Percentiles rank a stretch among this genome's conserved stretches.
These are phyloP conservation scores for Neonectria punicea DNA, from an alignment of 2,329 filamentous ascomycete genomes.

Conservation along the genomic window DNA sequence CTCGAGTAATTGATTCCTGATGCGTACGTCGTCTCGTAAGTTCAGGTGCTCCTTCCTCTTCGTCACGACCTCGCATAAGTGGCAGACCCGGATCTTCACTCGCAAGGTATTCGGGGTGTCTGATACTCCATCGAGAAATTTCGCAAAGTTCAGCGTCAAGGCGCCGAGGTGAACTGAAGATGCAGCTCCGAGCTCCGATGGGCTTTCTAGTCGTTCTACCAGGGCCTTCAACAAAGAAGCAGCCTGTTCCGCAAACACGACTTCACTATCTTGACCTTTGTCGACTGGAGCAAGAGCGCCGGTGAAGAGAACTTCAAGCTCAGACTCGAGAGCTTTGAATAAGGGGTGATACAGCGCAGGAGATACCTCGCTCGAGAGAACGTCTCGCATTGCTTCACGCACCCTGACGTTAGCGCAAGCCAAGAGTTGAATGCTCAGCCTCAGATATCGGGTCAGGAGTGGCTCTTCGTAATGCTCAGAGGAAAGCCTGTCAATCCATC, in stretches of 20 bases:
- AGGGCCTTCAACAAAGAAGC: conserved; percentile 71
- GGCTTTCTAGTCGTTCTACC: conserved; percentile 71
- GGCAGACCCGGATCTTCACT: conserved; percentile 76
- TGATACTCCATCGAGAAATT: conserved; percentile 68
- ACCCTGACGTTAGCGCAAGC: conserved; percentile 72
- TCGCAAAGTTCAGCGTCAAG: conserved; percentile 73
- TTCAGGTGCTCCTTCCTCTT: conserved; percentile 76
- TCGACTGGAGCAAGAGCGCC: conserved; percentile 62
- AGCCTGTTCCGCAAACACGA: conserved; percentile 75
- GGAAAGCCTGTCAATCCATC: conserved; percentile 72
- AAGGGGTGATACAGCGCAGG: conserved; percentile 69
- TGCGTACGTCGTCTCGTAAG: conserved; percentile 74
- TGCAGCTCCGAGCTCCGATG: conserved; percentile 69
- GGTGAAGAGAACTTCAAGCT: conserved; percentile 71
- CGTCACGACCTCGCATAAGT: conserved; percentile 72
- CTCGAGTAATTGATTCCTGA: conserved; percentile 74
- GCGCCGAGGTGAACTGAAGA: conserved; percentile 72
- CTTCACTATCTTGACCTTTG: conserved; percentile 67
- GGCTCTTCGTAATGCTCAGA: conserved; percentile 70
- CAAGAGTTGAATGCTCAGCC: conserved; percentile 71
- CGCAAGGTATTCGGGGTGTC: conserved; percentile 67
- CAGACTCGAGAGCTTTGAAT: conserved; percentile 72
- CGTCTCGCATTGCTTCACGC: conserved; percentile 73
- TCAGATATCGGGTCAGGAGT: conserved; percentile 68
- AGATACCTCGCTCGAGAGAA: conserved; percentile 73